These are phyloP conservation scores for Smittium mucronatum DNA, from an alignment of 371 early-diverging fungal genomes.

Conservation along the genomic window DNA sequence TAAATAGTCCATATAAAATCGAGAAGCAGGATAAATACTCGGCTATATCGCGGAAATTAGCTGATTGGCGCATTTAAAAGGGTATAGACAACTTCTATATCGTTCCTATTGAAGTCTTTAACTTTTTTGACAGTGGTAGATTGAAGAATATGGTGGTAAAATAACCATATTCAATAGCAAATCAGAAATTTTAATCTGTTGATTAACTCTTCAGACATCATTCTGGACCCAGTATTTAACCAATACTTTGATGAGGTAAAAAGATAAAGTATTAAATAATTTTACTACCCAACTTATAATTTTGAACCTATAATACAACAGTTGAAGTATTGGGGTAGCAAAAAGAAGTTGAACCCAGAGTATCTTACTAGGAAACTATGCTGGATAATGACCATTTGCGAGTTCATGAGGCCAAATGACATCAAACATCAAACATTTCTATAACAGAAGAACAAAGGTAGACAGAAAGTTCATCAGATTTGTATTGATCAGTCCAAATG, in stretches of 20 bases:
- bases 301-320: background rate
- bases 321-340: background rate
- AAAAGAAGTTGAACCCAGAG: background rate
- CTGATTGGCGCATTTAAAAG: background rate
- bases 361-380: constrained; percentile 4
- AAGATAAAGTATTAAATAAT: background rate
- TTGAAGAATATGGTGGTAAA: background rate
- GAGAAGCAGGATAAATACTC: background rate
- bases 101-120: background rate
- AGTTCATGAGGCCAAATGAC: background rate
- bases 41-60: background rate
- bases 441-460: background rate
- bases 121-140: background rate
- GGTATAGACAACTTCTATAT: background rate
- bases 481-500: background rate
- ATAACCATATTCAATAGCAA: background rate
- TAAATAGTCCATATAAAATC: background rate
- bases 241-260: background rate
- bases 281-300: background rate
- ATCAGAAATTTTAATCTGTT: background rate
- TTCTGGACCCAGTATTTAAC: background rate
- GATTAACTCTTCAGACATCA: background rate
- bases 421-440: background rate
- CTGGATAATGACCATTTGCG: background rate
- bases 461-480: background rate